phyloP scores from a whole-genome alignment of 2,329 filamentous ascomycete genomes.

The Phialemonium atrogriseum region DNA sequence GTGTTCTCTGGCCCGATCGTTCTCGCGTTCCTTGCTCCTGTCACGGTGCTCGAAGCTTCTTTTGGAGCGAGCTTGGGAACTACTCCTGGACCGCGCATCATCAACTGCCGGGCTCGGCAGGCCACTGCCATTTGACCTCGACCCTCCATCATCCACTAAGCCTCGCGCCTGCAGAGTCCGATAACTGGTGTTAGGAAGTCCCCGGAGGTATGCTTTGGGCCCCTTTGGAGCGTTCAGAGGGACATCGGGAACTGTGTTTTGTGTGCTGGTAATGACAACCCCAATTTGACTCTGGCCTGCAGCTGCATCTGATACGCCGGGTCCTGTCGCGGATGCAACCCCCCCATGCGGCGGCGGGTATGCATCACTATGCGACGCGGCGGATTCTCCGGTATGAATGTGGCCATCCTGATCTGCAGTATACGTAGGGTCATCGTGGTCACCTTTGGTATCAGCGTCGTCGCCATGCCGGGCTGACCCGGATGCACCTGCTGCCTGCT shows the following conservation, averaged over 20 bases:
- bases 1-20: slow-evolving; percentile 12
- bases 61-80: slow-evolving; percentile 31
- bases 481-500: slow-evolving; percentile 3
- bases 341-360: too few species aligned
- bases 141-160: slow-evolving; percentile 30
- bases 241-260: slow-evolving; percentile 25
- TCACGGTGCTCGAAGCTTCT: slow-evolving; percentile 22
- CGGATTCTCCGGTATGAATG: too few species aligned
- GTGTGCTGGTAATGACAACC: too few species aligned
- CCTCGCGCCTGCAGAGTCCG: slow-evolving; percentile 50
- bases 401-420: slow-evolving; percentile 5
- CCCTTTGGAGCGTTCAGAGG: slow-evolving; percentile 77
- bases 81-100: slow-evolving; percentile 36
- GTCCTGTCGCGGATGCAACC: too few species aligned
- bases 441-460: slow-evolving; percentile 13
- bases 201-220: slow-evolving; percentile 89
- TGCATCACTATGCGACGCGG: too few species aligned
- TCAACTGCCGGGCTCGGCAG: slow-evolving; percentile 24
- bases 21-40: slow-evolving; percentile 10
- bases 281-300: too few species aligned
- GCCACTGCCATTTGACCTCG: slow-evolving; percentile 20
- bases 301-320: too few species aligned
- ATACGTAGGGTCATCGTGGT: slow-evolving; percentile 16
- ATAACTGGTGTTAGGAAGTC: slow-evolving; percentile 73
- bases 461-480: slow-evolving; percentile 2